Evolutionary conservation across 129 eudicot genomes (phyloP), one percentile per base, ranked within the genome.

Genomic region (Arctium minus): DNA sequence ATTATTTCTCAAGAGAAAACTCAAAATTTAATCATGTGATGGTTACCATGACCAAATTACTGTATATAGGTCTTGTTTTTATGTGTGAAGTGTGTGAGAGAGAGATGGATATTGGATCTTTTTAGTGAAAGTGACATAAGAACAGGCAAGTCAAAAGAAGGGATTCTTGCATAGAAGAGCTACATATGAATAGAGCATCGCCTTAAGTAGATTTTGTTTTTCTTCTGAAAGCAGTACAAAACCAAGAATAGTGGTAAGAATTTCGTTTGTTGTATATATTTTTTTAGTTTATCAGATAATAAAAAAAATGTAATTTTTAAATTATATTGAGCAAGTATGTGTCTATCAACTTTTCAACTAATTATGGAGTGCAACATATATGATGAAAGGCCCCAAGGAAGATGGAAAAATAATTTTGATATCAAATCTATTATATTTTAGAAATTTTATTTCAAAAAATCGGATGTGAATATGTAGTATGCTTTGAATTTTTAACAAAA

Each of bases 111-210:
- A 72, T 73, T 72, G 76, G 37, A 79, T 46, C 84, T 84, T 84
- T 84, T 79, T 84, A 80, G 80, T 84, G 87, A 84, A 84, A 79
- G 76, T 74, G 87, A 84, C 80, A 56, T 79, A 71, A 67, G 62
- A 29, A 60, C 27, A 84, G 80, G 80, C 62, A 79, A 84, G 83
- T 79, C 76, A 72, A 84, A 84, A 84, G 56, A 79, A 84, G 71
- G 46, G 80, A 15, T 84, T 73, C 62, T 81, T 73, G 73, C 79
- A 81, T 30, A 62, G 65, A 67, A 65, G 71, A 82, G 86, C 86
- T 65, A 84, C 11, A 44, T 67, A 70, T 48, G 53, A 76, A 68
- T 44, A 32, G 69, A 64, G 70, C 39, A 17, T 76, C 50, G 46
- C 74, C 65, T 81, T 31, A 81, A 60, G 18, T 72, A 53, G n/a